A percentile compares a stretch with the other conserved stretches of the same genome.
phyloP scores from a whole-genome alignment of 1,284 basidiomycete species.

The Trichosporon sp. region DNA sequence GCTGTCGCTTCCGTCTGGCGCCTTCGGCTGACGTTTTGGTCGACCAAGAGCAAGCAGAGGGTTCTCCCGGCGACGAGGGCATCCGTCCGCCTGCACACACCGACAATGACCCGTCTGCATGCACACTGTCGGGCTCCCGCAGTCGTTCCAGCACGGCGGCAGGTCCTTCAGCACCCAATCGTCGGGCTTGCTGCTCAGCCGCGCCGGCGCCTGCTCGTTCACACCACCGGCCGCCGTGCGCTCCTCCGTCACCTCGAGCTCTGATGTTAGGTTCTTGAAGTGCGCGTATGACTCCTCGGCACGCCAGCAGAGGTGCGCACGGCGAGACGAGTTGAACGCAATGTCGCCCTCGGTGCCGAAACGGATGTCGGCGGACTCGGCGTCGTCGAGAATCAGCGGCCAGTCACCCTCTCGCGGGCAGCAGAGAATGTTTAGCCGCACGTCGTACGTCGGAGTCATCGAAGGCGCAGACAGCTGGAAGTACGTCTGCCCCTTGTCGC shows the following conservation, averaged over 20 bases:
- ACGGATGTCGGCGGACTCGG: conserved; percentile 41
- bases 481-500: conserved; percentile 1
- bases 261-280: conserved; percentile 13
- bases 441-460: conserved; percentile 25
- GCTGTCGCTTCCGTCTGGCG: conserved; percentile 10
- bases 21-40: conserved; percentile 3
- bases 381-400: conserved; percentile 47
- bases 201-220: background rate
- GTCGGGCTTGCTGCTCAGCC: conserved; percentile 17
- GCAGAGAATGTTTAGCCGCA: conserved; percentile 44
- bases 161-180: conserved; percentile 41
- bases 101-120: conserved; percentile 47
- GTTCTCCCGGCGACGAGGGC: conserved; percentile 33
- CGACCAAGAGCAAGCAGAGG: conserved; percentile 27
- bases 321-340: conserved; percentile 41
- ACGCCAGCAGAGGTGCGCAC: conserved; percentile 34
- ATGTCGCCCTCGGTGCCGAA: conserved; percentile 43
- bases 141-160: conserved; percentile 47
- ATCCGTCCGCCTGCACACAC: conserved; percentile 44
- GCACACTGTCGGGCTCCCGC: conserved; percentile 43
- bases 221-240: background rate
- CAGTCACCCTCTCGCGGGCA: conserved; percentile 43
- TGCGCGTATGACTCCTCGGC: conserved; percentile 30
- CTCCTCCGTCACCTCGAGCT: background rate
- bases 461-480: conserved; percentile 4